These are phyloP conservation scores for Tetratostichococcus sp. DNA, from an alignment of 139 green algal species.

Conservation along the genomic window DNA sequence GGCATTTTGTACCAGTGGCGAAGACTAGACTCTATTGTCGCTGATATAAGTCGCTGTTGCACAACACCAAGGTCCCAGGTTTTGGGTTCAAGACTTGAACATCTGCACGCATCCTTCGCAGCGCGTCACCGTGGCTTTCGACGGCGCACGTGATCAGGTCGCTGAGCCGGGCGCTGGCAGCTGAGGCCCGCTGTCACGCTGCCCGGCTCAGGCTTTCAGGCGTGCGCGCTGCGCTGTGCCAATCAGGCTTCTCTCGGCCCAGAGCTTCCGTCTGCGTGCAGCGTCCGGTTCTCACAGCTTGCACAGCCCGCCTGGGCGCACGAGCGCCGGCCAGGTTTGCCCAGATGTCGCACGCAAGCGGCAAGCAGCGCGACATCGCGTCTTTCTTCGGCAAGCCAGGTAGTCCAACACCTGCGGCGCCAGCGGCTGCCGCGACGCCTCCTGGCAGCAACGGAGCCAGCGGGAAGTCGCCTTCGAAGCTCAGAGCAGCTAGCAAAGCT, in stretches of 20 bases:
- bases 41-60: too few relatives aligned
- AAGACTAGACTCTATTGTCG: too few relatives aligned
- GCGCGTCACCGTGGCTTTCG: not conserved
- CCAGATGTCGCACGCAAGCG: not conserved
- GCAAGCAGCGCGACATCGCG: conserved; percentile 26
- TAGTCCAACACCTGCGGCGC: not conserved
- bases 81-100: not conserved
- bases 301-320: too few relatives aligned
- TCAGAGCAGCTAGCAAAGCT: not conserved
- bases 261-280: not conserved
- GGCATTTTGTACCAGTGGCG: too few relatives aligned
- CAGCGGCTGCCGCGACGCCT: not conserved
- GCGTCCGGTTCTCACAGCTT: too few relatives aligned
- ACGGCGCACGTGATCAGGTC: not conserved
- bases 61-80: not conserved
- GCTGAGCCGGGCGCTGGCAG: not conserved
- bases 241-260: not conserved
- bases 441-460: conserved; percentile 2
- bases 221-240: too few relatives aligned
- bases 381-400: conserved; percentile 30
- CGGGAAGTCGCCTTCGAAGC: not conserved
- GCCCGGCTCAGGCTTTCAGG: too few relatives aligned
- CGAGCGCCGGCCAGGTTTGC: not conserved
- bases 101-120: not conserved
- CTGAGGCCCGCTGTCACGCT: too few relatives aligned